Evolutionary conservation across 2,329 filamentous ascomycete genomes (phyloP), one percentile per base, ranked within the genome.

Genomic region (Ophiostoma fasciatum): DNA sequence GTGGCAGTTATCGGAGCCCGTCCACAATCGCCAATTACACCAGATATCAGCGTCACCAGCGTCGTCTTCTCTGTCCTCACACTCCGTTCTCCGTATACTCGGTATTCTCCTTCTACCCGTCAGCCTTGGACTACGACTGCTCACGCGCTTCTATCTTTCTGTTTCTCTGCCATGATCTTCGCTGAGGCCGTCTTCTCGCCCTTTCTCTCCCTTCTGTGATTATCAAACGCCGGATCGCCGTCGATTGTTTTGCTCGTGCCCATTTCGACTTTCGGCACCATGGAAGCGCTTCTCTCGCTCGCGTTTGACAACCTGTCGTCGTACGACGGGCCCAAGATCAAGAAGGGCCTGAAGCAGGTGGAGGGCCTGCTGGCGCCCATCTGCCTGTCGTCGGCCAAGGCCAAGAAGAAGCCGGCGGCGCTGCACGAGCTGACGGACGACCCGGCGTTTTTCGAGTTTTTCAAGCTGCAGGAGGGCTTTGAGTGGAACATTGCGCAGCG

Each of bases 241-340:
- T 23, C 22, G 7, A 12, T 23, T 23, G 12, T 7, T 23, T 7
- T 23, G 22, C 22, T 13, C 7, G 7, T 17, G 28, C 4, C 11
- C 17, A 17, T 22, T 20, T 17, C 5, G 13, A 4, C 20, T 31
- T 28, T 29, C 21, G 10, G 13, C 50, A 58, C 48, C 51, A 96
- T 96, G 90, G 90, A 96, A 63, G 76, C 82, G 35, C 71, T 96
- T 20, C 68, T 96, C 38, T 92, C 84, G 30, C 76, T 93, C 55
- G 85, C 88, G 42, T 96, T 96, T 60, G 87, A 94, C 64, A 93
- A 93, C 60, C 78, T 94, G 46, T 92, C 87, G 42, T 94, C 87
- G 33, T 87, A 87, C 56, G 85, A 94, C 50, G 77, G 78, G 39
- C 68, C 71, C 55, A 94, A 94, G 62, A 82, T 96, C 53, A 79